Evolutionary conservation across 306 rosid genomes (phyloP).

Genomic region (Dryas octopetala): DNA sequence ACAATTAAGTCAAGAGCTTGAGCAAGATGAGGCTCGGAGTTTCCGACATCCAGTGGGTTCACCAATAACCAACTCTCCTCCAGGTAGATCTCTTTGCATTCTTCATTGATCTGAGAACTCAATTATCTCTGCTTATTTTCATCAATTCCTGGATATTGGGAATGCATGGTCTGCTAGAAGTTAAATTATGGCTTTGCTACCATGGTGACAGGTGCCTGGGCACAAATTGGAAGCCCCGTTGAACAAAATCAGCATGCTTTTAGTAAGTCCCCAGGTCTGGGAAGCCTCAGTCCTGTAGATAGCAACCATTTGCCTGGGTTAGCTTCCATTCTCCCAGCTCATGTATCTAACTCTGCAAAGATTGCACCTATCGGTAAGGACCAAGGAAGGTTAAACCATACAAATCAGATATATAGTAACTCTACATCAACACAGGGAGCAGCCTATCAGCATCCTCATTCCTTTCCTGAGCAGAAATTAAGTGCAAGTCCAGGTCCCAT

Average conservation of each 20-base stretch:
- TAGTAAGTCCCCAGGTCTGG: slow-evolving; percentile 70
- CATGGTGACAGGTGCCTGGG: slow-evolving; percentile 65
- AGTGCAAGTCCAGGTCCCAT: slow-evolving; percentile 65
- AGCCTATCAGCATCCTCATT: slow-evolving; percentile 58
- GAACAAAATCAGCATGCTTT: slow-evolving; percentile 63
- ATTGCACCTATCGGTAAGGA: slow-evolving; percentile 93
- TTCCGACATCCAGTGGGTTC: slow-evolving; percentile 80
- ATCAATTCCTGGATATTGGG: slow-evolving; percentile 8
- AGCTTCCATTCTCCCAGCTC: slow-evolving; percentile 80
- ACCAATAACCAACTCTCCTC: slow-evolving; percentile 82
- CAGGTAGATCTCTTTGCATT: slow-evolving; percentile 52
- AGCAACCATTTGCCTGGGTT: slow-evolving; percentile 74
- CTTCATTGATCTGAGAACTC: slow-evolving; percentile 9
- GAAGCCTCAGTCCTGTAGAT: slow-evolving; percentile 63
- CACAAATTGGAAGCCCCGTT: slow-evolving; percentile 74
- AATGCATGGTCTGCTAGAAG: slow-evolving; percentile 19
- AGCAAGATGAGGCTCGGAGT: slow-evolving; percentile 69
- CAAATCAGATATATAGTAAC: slow-evolving; percentile 47
- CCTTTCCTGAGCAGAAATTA: slow-evolving; percentile 66
- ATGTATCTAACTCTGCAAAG: slow-evolving; percentile 61
- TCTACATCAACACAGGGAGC: slow-evolving; percentile 53
- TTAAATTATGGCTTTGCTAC: slow-evolving; percentile 20
- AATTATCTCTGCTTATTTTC: slow-evolving; percentile 13
- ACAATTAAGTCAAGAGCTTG: slow-evolving; percentile 84
- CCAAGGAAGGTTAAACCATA: slow-evolving; percentile 57